phyloP scores from a whole-genome alignment of 441 rosid species.

The Dalechampia spathulata region DNA sequence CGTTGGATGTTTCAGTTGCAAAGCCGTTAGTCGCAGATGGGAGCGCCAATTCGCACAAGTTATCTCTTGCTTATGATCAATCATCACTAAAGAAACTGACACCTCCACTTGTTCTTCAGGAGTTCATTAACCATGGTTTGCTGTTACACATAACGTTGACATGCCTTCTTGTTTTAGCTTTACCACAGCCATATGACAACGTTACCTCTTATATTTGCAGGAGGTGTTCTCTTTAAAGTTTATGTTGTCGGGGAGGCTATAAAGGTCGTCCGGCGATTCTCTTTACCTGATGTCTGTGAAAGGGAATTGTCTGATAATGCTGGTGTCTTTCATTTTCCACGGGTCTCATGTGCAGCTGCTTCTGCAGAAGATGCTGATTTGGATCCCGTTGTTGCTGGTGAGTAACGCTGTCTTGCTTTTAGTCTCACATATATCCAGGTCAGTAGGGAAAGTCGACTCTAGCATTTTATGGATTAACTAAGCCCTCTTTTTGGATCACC shows the following conservation, averaged over 20 bases:
- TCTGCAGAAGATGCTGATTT: slow-evolving; percentile 83
- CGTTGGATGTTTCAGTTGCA: slow-evolving; percentile 38
- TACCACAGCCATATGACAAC: slow-evolving; percentile 4
- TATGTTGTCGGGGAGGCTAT: slow-evolving; percentile 60
- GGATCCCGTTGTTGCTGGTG: slow-evolving; percentile 81
- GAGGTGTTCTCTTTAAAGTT: slow-evolving; percentile 74
- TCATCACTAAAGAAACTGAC: slow-evolving; percentile 46
- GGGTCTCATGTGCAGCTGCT: slow-evolving; percentile 92
- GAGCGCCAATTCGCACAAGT: slow-evolving; percentile 63
- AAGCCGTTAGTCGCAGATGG: slow-evolving; percentile 73
- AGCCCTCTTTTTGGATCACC: not conserved
- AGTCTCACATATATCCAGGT: slow-evolving; percentile 1
- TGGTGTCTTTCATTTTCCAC: slow-evolving; percentile 70
- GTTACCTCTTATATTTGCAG: slow-evolving; percentile 27
- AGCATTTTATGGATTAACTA: not conserved
- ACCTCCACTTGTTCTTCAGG: slow-evolving; percentile 67
- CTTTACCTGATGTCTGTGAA: slow-evolving; percentile 57
- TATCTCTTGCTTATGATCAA: slow-evolving; percentile 49
- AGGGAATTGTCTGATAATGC: slow-evolving; percentile 47
- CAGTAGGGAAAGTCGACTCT: not conserved
- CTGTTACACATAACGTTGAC: not conserved
- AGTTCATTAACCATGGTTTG: slow-evolving; percentile 65
- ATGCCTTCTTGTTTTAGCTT: not conserved
- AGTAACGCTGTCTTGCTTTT: slow-evolving; percentile 11
- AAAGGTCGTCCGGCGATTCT: slow-evolving; percentile 59